phyloP scores from a whole-genome alignment of 495 filamentous ascomycete species.

The Podospora australis region DNA sequence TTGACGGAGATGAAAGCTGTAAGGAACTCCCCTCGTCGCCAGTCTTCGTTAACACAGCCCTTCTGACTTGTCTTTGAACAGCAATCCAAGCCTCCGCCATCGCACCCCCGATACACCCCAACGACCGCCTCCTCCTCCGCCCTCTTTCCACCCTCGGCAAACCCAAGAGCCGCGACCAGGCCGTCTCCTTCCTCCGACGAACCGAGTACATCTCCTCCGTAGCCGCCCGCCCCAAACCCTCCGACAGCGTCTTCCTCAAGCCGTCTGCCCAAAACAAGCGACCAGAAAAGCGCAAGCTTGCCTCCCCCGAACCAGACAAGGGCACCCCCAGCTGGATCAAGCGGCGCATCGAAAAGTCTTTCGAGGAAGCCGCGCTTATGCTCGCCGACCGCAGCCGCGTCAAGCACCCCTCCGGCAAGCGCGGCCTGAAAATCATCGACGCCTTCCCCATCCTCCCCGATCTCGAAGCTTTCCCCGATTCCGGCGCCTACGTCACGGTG shows the following conservation, averaged over 20 bases:
- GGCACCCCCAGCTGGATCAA: slow-evolving; percentile 77
- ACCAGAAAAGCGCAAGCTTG: slow-evolving; percentile 33
- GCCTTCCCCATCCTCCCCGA: slow-evolving; percentile 81
- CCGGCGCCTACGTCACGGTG: slow-evolving; percentile 75
- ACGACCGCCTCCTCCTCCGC: slow-evolving; percentile 73
- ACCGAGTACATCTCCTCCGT: slow-evolving; percentile 91
- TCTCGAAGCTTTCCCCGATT: slow-evolving; percentile 80
- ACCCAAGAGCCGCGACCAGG: slow-evolving; percentile 54
- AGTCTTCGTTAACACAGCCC: not conserved
- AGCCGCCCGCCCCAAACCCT: slow-evolving; percentile 23
- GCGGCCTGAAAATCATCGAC: slow-evolving; percentile 65
- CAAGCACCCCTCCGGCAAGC: slow-evolving; percentile 73
- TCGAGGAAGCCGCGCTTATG: slow-evolving; percentile 65
- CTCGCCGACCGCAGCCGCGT: slow-evolving; percentile 65
- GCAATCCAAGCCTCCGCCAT: slow-evolving; percentile 74
- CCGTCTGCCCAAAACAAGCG: slow-evolving; percentile 38
- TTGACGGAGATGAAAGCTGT: slow-evolving; percentile 95
- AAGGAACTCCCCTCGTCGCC: slow-evolving; percentile 32
- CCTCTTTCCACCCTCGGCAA: slow-evolving; percentile 77
- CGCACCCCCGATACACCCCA: slow-evolving; percentile 64
- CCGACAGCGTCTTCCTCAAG: slow-evolving; percentile 30
- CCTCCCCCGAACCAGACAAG: slow-evolving; percentile 46
- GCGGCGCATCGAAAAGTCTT: slow-evolving; percentile 74
- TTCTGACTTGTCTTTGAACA: slow-evolving; percentile 31
- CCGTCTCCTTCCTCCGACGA: slow-evolving; percentile 86